Evolutionary conservation across 2,329 filamentous ascomycete genomes (phyloP).

Genomic region (Aspergillus vadensis): DNA sequence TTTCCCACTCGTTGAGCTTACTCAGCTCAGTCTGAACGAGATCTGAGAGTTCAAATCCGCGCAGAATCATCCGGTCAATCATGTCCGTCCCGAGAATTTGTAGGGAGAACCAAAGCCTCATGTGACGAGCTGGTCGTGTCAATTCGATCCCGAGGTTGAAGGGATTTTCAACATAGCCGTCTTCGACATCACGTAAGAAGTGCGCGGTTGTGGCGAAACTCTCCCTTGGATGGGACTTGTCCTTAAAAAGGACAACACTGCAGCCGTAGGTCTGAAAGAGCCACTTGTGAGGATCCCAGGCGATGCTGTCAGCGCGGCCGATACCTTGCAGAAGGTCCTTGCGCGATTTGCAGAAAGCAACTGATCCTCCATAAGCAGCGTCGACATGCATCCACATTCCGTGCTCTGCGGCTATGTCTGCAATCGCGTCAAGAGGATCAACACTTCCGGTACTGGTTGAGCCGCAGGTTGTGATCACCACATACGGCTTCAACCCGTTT

Average conservation of each 20-base stretch:
- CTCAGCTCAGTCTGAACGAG: conserved; percentile 7
- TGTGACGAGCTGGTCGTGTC: conserved; percentile 22
- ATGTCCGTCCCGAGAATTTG: conserved; percentile 19
- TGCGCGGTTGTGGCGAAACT: conserved; percentile 21
- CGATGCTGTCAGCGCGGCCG: conserved; percentile 23
- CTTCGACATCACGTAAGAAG: conserved; percentile 15
- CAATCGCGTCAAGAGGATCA: conserved; percentile 21
- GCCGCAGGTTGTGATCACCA: conserved; percentile 22
- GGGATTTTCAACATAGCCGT: conserved; percentile 18
- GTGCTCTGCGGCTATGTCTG: conserved; percentile 8
- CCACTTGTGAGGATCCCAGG: conserved; percentile 31
- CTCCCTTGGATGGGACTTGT: conserved; percentile 12
- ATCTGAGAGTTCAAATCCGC: conserved; percentile 9
- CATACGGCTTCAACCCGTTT: conserved; percentile 12
- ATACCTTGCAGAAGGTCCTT: conserved; percentile 14
- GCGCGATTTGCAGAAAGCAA: conserved; percentile 17
- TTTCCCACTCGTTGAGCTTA: conserved; percentile 10
- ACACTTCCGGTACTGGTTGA: conserved; percentile 23
- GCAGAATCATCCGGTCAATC: conserved; percentile 22
- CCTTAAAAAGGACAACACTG: conserved; percentile 23
- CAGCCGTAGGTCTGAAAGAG: conserved; percentile 29
- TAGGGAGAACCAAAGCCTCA: conserved; percentile 26
- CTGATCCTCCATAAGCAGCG: conserved; percentile 24
- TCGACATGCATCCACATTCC: conserved; percentile 28
- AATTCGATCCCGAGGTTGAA: conserved; percentile 26